Evolutionary conservation across 177 flowering plant genomes (phyloP).

Genomic region (Vitis hybrid): DNA sequence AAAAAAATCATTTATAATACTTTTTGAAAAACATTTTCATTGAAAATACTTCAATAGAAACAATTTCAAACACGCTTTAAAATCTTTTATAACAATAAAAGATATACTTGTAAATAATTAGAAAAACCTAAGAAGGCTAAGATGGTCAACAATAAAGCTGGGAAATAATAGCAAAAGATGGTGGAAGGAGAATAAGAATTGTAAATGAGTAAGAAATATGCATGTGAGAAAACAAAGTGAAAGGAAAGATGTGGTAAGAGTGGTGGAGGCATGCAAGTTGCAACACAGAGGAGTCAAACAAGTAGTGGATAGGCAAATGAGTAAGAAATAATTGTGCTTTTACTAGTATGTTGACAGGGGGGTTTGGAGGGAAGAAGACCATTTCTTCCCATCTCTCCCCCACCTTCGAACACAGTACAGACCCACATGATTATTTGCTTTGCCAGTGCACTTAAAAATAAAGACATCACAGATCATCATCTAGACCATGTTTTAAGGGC

Average conservation of each 20-base stretch:
- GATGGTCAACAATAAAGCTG: too few relatives aligned
- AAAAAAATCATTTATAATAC: too few relatives aligned
- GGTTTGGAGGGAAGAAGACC: conserved; percentile 10
- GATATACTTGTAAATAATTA: too few relatives aligned
- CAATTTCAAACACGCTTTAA: too few relatives aligned
- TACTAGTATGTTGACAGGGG: not conserved
- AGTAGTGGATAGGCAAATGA: conserved; percentile 20
- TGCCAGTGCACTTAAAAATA: conserved; percentile 8
- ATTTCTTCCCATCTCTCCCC: not conserved
- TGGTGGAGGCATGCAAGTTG: not conserved
- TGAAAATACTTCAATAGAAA: too few relatives aligned
- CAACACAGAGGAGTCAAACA: conserved; percentile 17
- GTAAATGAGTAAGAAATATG: too few relatives aligned
- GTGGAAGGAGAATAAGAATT: too few relatives aligned
- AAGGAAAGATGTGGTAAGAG: not conserved
- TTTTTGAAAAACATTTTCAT: too few relatives aligned
- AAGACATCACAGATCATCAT: too few relatives aligned
- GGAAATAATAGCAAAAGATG: too few relatives aligned
- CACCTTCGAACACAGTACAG: conserved; percentile 5
- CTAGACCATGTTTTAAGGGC: not conserved
- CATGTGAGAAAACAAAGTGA: not conserved
- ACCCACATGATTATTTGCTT: conserved; percentile 19
- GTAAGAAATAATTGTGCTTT: conserved; percentile 24
- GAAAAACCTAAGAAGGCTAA: too few relatives aligned
- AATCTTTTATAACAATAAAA: too few relatives aligned